These are phyloP conservation scores for Aspergillus asperescens DNA, from an alignment of 495 filamentous ascomycete species.

Conservation along the genomic window DNA sequence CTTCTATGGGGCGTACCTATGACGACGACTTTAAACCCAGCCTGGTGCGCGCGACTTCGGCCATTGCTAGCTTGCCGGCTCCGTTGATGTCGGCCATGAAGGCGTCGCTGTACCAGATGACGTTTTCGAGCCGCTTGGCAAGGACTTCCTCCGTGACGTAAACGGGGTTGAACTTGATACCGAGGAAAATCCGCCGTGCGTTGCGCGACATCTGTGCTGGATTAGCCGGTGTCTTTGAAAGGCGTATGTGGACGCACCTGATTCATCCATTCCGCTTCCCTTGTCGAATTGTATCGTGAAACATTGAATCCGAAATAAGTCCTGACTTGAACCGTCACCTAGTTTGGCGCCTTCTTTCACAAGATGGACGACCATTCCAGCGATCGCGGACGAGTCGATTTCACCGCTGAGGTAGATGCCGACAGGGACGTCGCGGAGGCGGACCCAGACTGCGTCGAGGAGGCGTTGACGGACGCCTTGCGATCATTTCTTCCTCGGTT, in stretches of 20 bases:
- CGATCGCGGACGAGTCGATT: conserved; percentile 48
- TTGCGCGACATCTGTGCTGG: conserved; percentile 34
- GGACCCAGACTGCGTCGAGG: conserved; percentile 42
- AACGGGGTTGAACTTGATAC: conserved; percentile 39
- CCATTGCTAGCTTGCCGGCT: conserved; percentile 42
- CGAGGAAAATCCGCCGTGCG: conserved; percentile 47
- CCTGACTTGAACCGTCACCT: conserved; percentile 24
- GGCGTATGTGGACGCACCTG: conserved; percentile 21
- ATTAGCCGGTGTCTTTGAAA: not conserved
- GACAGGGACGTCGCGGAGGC: conserved; percentile 49
- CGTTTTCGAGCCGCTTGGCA: conserved; percentile 42
- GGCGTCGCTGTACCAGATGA: conserved; percentile 44
- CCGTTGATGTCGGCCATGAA: conserved; percentile 41
- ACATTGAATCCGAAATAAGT: conserved; percentile 29
- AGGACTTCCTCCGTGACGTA: conserved; percentile 41
- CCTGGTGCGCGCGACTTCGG: conserved; percentile 32
- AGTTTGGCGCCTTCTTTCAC: conserved; percentile 34
- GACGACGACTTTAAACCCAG: conserved; percentile 46
- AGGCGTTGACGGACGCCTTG: conserved; percentile 40
- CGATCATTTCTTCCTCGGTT: conserved; percentile 41
- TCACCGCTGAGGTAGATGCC: conserved; percentile 50
- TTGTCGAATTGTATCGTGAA: conserved; percentile 46
- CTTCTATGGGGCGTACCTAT: conserved; percentile 20
- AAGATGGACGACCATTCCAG: conserved; percentile 48
- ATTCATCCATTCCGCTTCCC: conserved; percentile 42